phyloP scores from a whole-genome alignment of 2,329 filamentous ascomycete genomes.

The Ascosphaera aggregata region DNA sequence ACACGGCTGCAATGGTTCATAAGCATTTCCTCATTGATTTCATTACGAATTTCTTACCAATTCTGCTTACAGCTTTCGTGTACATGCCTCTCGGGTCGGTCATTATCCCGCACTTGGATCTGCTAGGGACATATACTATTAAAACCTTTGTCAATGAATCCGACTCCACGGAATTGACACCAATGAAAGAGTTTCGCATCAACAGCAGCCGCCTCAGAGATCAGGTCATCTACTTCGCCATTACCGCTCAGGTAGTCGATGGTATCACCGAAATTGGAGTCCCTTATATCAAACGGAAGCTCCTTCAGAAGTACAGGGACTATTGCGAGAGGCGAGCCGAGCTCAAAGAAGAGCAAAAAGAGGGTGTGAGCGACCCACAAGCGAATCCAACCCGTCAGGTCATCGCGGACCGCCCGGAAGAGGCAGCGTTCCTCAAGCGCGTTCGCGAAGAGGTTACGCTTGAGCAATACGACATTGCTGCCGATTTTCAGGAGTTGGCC shows the following conservation, averaged over 20 bases:
- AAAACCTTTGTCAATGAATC: constrained; percentile 47
- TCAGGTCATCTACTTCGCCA: constrained; percentile 89
- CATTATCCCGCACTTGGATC: constrained; percentile 63
- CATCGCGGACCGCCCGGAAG: constrained; percentile 47
- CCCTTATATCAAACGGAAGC: constrained; percentile 60
- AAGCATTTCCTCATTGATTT: constrained; percentile 96
- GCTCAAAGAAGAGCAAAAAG: constrained; percentile 25
- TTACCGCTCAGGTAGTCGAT: constrained; percentile 80
- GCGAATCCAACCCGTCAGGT: constrained; percentile 18
- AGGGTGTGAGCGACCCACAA: constrained; percentile 20
- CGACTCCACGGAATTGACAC: constrained; percentile 13
- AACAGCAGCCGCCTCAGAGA: constrained; percentile 65
- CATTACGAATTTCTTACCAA: constrained; percentile 79
- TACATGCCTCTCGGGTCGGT: constrained; percentile 79
- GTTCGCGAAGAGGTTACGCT: constrained; percentile 68
- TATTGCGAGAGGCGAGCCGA: constrained; percentile 40
- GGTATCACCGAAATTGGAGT: constrained; percentile 66
- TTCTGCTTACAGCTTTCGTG: constrained; percentile 82
- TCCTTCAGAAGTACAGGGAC: constrained; percentile 56
- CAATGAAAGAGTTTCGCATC: constrained; percentile 30
- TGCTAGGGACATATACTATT: constrained; percentile 48
- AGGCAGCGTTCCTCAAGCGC: constrained; percentile 54
- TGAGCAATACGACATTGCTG: constrained; percentile 67
- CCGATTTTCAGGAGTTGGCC: constrained; percentile 83
- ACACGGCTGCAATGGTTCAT: constrained; percentile 62